Evolutionary conservation across 1,284 basidiomycete species (phyloP), one percentile per base, ranked within the genome.

Genomic region (Trametes pubescens): DNA sequence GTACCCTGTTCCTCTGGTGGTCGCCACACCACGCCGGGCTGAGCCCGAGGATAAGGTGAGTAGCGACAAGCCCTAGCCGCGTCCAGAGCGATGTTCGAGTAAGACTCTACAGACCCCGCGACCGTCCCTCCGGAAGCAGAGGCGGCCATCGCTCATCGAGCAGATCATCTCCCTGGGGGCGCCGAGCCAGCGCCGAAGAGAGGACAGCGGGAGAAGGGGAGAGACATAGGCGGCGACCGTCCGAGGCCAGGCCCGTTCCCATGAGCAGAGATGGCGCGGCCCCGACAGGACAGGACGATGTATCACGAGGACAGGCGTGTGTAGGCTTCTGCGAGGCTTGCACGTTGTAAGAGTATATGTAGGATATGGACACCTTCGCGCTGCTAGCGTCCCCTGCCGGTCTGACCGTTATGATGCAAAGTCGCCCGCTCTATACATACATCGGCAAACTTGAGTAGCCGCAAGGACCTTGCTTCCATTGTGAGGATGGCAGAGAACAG

Each of bases 1-100:
- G 18, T 74, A 71, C 38, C 73, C 73, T 6, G 47, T 71, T 29
- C 59, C 64, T 34, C 54, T 74, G 37, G 67, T 73, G 44, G 69
- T 74, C 5, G 69, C 47, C 0, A 21, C 65, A 2, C 72, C 73
- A 9, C 57, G 70, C 24, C 34, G 59, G 10, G 51, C 63, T 13
- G 61, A 61, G 43, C 53, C 60, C 13, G 63, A 64, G 24, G 62
- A 55, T 24, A 57, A 69, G 64, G 68, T 61, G 54, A 69, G 62
- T 59, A 49, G 53, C 3, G 52, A 47, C 43, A 44, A 34, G 34
- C 16, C 29, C 16, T 51, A 57, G 51, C 26, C 51, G 55, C 49
- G 51, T 46, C 47, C 10, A 24, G 48, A 47, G 46, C 51, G 48
- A 58, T 53, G 53, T 51, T 26, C 67, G 52, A 65, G 44, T 43